Percentiles rank a stretch among this genome's conserved stretches.
Evolutionary conservation across 306 rosid species (phyloP).

Genomic region (Datisca glomerata): DNA sequence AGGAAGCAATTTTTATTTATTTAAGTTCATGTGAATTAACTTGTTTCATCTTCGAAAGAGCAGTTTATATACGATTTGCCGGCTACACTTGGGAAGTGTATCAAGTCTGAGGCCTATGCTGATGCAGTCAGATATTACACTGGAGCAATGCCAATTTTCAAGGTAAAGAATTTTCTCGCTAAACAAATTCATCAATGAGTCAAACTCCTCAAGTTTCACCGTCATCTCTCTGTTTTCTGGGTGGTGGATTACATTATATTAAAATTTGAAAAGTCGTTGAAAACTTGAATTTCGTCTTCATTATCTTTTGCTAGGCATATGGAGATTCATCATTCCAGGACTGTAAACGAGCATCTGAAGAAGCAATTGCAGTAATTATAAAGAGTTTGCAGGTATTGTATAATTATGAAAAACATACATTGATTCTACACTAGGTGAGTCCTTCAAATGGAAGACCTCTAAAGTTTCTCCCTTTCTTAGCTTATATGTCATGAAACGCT

Average conservation of each 20-base stretch:
- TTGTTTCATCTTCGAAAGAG: slow-evolving; percentile 22
- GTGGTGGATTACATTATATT: too few species aligned
- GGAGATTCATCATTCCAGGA: slow-evolving; percentile 88
- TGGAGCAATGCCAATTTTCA: slow-evolving; percentile 91
- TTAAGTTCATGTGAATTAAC: slow-evolving; percentile 11
- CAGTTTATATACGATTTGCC: slow-evolving; percentile 96
- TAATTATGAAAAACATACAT: not conserved
- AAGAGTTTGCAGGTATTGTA: slow-evolving; percentile 62
- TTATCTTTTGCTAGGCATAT: slow-evolving; percentile 45
- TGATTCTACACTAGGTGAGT: slow-evolving; percentile 8
- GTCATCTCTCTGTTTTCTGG: too few species aligned
- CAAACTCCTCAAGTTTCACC: too few species aligned
- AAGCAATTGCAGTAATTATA: slow-evolving; percentile 54
- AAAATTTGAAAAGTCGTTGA: not conserved
- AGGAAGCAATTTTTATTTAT: slow-evolving; percentile 1
- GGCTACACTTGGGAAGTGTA: slow-evolving; percentile 79
- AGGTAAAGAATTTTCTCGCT: slow-evolving; percentile 33
- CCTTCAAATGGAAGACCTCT: too few species aligned
- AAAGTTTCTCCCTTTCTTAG: too few species aligned
- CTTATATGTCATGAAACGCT: too few species aligned
- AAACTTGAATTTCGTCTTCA: slow-evolving; percentile 12
- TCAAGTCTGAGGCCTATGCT: slow-evolving; percentile 77
- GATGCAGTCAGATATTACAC: slow-evolving; percentile 83
- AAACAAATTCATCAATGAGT: too few species aligned
- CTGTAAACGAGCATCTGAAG: slow-evolving; percentile 89